Conservation (phyloP, 176 grass and related monocot species). For the Eragrostis curvula region DNA sequence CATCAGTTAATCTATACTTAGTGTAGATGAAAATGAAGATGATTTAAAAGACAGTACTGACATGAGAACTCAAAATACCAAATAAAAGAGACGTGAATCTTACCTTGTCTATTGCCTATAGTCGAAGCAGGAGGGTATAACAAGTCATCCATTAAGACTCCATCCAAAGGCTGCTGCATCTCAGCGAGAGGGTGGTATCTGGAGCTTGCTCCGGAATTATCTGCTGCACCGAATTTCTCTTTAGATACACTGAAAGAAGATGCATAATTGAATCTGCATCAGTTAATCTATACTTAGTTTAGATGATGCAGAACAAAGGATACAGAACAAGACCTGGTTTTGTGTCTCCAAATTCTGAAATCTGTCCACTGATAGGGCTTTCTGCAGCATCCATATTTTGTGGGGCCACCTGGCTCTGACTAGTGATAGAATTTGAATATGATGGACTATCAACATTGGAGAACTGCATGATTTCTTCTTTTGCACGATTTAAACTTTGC, state of each 20-base stretch:
- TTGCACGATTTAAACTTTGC: conserved; percentile 60
- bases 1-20: conserved; percentile 76
- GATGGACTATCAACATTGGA: conserved; percentile 55
- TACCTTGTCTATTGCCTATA: conserved; percentile 53
- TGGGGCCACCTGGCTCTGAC: conserved; percentile 62
- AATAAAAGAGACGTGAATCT: conserved; percentile 7
- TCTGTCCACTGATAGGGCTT: conserved; percentile 64
- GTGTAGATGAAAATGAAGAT: conserved; percentile 14
- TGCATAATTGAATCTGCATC: conserved; percentile 85
- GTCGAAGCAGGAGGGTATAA: conserved; percentile 41
- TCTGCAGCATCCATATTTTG: conserved; percentile 64
- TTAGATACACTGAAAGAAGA: conserved; percentile 97
- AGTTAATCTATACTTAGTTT: conserved; percentile 68
- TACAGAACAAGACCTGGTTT: conserved; percentile 67
- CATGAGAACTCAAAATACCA: conserved; percentile 7
- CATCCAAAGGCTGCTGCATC: conserved; percentile 92
- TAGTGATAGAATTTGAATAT: conserved; percentile 81
- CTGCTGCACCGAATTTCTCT: conserved; percentile 97
- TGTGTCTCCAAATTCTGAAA: conserved; percentile 76
- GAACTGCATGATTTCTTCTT: conserved; percentile 54
- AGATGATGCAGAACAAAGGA: conserved; percentile 57
- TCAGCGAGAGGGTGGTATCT: conserved; percentile 88
- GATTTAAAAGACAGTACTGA: conserved; percentile 26
- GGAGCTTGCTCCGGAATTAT: conserved; percentile 72
- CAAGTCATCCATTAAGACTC: conserved; percentile 55